phyloP scores from a whole-genome alignment of 169 alveolate genomes.

The Plasmodium sp. region DNA sequence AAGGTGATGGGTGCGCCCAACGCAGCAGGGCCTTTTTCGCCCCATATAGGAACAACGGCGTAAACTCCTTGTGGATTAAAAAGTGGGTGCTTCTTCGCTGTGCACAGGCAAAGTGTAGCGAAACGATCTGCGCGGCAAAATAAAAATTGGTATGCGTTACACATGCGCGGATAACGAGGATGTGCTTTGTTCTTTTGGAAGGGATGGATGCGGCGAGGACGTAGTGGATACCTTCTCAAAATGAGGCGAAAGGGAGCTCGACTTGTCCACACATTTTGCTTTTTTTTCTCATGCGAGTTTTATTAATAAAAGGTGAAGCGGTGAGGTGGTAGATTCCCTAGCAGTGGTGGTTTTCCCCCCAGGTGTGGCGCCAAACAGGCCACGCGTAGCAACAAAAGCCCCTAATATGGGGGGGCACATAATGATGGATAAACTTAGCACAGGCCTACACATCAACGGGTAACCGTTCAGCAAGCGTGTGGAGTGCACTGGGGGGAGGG shows the following conservation, averaged over 20 bases:
- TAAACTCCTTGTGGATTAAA: not conserved
- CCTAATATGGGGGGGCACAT: not conserved
- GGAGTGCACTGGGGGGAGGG: not conserved
- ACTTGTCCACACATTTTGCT: not conserved
- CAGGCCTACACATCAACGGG: not conserved
- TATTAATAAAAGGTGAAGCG: not conserved
- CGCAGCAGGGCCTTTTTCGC: not conserved
- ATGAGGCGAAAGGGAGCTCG: not conserved
- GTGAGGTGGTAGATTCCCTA: not conserved
- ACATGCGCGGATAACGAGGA: not conserved
- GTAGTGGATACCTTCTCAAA: not conserved
- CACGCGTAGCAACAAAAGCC: not conserved
- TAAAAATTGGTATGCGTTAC: not conserved
- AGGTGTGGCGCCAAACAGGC: not conserved
- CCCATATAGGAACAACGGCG: not conserved
- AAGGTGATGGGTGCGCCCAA: not conserved
- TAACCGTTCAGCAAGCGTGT: not conserved
- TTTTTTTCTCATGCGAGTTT: not conserved
- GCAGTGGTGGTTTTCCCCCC: not conserved
- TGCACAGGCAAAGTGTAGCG: not conserved
- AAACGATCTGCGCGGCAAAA: not conserved
- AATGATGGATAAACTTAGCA: not conserved
- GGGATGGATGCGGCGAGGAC: not conserved
- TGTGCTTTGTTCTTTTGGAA: not conserved
- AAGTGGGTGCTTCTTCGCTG: not conserved